Base-by-base conservation (phyloP, 2,329 filamentous ascomycete genomes). In the Annulohypoxylon truncatum region DNA sequence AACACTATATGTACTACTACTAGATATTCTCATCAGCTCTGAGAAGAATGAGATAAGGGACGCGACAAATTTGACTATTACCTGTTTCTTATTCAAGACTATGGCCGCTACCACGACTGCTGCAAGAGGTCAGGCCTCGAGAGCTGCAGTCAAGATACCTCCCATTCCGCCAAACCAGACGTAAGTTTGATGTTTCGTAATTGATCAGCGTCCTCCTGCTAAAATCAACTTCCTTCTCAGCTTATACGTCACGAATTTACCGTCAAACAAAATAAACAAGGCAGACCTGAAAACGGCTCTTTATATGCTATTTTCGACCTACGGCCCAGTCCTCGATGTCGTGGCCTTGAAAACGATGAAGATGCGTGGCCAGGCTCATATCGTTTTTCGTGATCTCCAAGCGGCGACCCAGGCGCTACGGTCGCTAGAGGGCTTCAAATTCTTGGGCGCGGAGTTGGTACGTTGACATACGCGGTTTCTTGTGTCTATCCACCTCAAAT, bases 361-460 rank as follows among this genome's bases (percentile, higher is more conserved):
- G 81, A 97, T 98, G 94, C 91, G 96, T 52, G 96, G 96, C 2
- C 96, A 99, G 80, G 96, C 96, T 67, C 96, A 98, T 76, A 84
- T 99, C 66, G 92, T 96, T 12, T 98, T 94, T 78, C 88, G 92
- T 63, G 95, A 99, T 77, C 84, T 95, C 31, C 92, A 97, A 71
- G 89, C 93, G n/a, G 93, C 94, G 54, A 97, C 94, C 22, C 93
- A 97, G 77, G 96, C 96, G 1, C 93, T 99, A 93, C 86, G 95
- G 70, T 89, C 92, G 9, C 82, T 97, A 50, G 91, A 98, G 73
- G 93, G 92, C 1, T 92, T 93, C 74, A 88, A 92, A 2, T 94
- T 99, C 71, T 90, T 96, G 69, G 96, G 94, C 13, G 89, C 88
- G 70, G 87, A 93, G 70, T 89, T 99, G 84, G 95, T 97, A 78